phyloP scores from a whole-genome alignment of 768 basidiomycete genomes.

The Boletus coccyginus region DNA sequence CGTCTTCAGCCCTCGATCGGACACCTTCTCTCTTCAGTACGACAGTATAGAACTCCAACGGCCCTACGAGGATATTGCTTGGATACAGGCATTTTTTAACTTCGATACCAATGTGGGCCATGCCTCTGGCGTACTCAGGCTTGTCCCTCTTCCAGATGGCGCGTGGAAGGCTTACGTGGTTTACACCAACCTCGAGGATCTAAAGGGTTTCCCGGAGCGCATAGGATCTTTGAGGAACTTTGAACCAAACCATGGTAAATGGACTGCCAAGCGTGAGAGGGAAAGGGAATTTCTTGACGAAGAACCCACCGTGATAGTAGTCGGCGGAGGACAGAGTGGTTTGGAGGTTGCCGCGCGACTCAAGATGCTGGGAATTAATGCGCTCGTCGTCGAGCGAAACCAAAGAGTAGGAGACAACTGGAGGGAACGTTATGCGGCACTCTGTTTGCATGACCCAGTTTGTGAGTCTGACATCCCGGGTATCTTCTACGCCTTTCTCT shows the following conservation, averaged over 20 bases:
- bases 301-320: slow-evolving; percentile 51
- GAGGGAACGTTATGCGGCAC: slow-evolving; percentile 28
- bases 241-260: slow-evolving; percentile 35
- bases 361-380: slow-evolving; percentile 22
- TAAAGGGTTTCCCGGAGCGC: slow-evolving; percentile 45
- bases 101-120: slow-evolving; percentile 43
- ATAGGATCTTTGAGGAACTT: slow-evolving; percentile 43
- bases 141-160: slow-evolving; percentile 41
- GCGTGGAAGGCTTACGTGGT: slow-evolving; percentile 47
- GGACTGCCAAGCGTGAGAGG: slow-evolving; percentile 27
- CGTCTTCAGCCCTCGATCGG: slow-evolving; percentile 14
- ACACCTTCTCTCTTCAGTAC: slow-evolving; percentile 23
- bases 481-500: background rate
- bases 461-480: slow-evolving; percentile 18
- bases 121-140: slow-evolving; percentile 43
- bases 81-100: slow-evolving; percentile 43
- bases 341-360: slow-evolving; percentile 58
- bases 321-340: slow-evolving; percentile 54
- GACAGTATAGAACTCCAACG: slow-evolving; percentile 19
- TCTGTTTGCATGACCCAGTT: slow-evolving; percentile 33
- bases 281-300: slow-evolving; percentile 33
- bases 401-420: slow-evolving; percentile 31
- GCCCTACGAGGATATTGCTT: slow-evolving; percentile 37
- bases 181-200: slow-evolving; percentile 50
- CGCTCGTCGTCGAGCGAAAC: slow-evolving; percentile 26